Percentiles rank a stretch among this genome's conserved stretches.
These are phyloP conservation scores for Alternaria triticimaculans DNA, from an alignment of 2,329 filamentous ascomycete genomes.

Conservation along the genomic window DNA sequence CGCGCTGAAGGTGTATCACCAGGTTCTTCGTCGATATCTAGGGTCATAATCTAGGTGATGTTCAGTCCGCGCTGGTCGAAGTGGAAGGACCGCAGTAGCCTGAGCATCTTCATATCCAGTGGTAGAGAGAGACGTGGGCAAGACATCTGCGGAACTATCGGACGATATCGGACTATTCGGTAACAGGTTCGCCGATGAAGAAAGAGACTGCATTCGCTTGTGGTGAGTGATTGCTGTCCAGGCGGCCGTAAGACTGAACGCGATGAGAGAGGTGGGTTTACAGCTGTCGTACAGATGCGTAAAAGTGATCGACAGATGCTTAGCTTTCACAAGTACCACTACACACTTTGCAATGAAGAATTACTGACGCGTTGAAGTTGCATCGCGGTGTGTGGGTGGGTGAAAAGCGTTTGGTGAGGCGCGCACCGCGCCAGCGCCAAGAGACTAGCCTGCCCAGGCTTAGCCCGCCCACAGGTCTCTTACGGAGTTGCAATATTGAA, in stretches of 20 bases:
- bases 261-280: neutral
- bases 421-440: conserved; percentile 15
- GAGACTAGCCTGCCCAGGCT: conserved; percentile 8
- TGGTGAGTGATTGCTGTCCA: neutral
- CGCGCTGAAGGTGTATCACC: too few relatives aligned
- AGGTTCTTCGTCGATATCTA: too few relatives aligned
- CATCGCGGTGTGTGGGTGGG: neutral
- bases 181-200: neutral
- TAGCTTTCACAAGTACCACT: neutral
- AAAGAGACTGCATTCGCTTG: neutral
- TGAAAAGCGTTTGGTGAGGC: neutral
- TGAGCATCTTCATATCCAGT: neutral
- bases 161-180: neutral
- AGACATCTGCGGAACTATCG: neutral
- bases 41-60: too few relatives aligned
- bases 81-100: neutral
- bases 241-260: neutral
- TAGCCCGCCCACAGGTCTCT: conserved; percentile 30
- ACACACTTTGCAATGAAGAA: neutral
- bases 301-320: accelerated
- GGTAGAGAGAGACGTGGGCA: neutral
- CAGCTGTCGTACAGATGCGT: neutral
- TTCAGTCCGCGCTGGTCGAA: neutral
- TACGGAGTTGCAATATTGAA: conserved; percentile 33
- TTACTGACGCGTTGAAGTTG: neutral